Evolutionary conservation across 2,329 filamentous ascomycete species (phyloP).

Genomic region (Fusarium sp.): DNA sequence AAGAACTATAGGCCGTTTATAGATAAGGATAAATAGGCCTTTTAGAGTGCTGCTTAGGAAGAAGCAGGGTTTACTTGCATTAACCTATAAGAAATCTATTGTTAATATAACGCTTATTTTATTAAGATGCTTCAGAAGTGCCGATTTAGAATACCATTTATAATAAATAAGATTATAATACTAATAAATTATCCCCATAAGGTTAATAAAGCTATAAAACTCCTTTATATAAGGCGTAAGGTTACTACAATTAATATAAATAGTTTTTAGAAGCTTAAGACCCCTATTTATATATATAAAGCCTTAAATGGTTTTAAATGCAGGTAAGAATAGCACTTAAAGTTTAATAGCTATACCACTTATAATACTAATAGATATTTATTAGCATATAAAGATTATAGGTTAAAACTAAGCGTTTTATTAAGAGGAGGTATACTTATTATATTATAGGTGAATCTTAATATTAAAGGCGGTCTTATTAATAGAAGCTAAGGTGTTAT

Average conservation of each 20-base stretch:
- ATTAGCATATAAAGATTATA: not conserved
- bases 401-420: not conserved
- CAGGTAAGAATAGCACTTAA: not conserved
- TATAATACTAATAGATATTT: constrained; percentile 5
- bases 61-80: constrained; percentile 66
- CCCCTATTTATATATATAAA: not conserved
- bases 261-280: constrained; percentile 9
- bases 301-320: not conserved
- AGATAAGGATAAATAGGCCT: constrained; percentile 72
- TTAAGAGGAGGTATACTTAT: not conserved
- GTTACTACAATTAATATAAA: constrained; percentile 12
- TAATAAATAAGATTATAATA: constrained; percentile 52
- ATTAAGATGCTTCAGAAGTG: constrained; percentile 67
- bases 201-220: constrained; percentile 45
- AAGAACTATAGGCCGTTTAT: constrained; percentile 53
- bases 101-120: constrained; percentile 66
- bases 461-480: not conserved
- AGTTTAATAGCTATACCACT: not conserved
- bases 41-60: constrained; percentile 66
- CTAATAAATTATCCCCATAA: constrained; percentile 59
- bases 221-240: constrained; percentile 30
- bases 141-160: constrained; percentile 59
- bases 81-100: constrained; percentile 66
- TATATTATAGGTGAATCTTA: not conserved
- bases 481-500: not conserved